Base-by-base conservation (phyloP, 306 rosid genomes). In the Malus sieversii region DNA sequence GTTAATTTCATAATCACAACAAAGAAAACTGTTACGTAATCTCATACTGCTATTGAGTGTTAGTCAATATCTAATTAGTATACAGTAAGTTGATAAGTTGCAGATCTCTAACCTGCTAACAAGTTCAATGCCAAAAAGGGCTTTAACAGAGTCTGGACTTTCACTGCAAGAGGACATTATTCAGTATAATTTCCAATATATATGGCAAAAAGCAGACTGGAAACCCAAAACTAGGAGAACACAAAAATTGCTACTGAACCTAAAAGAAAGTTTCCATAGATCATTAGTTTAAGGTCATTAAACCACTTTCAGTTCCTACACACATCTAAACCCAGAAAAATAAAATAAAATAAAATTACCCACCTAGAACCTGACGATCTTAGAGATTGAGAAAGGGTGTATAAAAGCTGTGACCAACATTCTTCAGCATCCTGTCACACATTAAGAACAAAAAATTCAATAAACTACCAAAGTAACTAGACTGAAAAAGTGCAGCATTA, bases 391-490 rank as follows among this genome's bases (percentile, higher is more conserved):
- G 99, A 96, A 78, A 96, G 97, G 4, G 97, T 92, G 87, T 90
- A 92, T 29, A 96, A 76, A 88, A 96, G 89, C 82, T 96, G 99
- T 25, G 99, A 90, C 99, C 99, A 96, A 88, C 99, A 96, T 84
- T 96, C 99, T 92, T 96, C 98, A 79, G 99, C 98, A 77, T 96
- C 99, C 99, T 96, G 85, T 83, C 23, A 74, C 68, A 71, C 70
- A 83, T 55, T 79, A 62, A 72, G 75, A 70, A 66, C 60, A 82
- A 74, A 38, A 46, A 15, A 29, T 68, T 73, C 73, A 67, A 45
- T 23, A 72, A 42, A 81, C 66, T 45, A 76, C 59, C 68, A 40
- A 44, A 75, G 63, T 7, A 68, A 53, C 65, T 66, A 53, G 61
- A 73, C 40, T 4, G 58, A 58, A 75, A 68, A 65, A 45, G n/a